Evolutionary conservation across 1,284 basidiomycete species (phyloP).

Genomic region (Tilletia walkeri): DNA sequence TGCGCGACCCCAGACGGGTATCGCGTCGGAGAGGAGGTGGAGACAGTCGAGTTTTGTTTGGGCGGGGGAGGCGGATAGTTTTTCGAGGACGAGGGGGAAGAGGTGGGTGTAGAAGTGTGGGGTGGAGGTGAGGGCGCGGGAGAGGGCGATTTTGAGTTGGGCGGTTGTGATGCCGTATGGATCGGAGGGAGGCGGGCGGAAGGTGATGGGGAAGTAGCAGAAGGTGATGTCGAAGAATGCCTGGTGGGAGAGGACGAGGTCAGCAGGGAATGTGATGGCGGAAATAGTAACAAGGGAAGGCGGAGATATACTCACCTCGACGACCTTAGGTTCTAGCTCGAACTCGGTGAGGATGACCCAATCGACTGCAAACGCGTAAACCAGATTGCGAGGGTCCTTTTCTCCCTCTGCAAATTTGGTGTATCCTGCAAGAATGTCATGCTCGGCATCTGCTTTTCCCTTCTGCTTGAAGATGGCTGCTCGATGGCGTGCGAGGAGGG

Average conservation of each 20-base stretch:
- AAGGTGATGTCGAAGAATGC: conserved; percentile 91
- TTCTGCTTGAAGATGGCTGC: conserved; percentile 31
- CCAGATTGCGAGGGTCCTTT: conserved; percentile 93
- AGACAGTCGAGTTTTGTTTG: conserved; percentile 66
- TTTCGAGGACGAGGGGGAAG: conserved; percentile 86
- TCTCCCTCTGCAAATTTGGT: conserved; percentile 81
- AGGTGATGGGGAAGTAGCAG: conserved; percentile 98
- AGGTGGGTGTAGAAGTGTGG: conserved; percentile 80
- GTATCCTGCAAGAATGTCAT: conserved; percentile 70
- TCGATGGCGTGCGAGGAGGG: conserved; percentile 71
- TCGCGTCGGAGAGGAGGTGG: conserved; percentile 37
- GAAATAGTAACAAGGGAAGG: neutral
- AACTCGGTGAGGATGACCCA: conserved; percentile 84
- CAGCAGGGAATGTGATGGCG: neutral
- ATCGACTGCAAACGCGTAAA: conserved; percentile 83
- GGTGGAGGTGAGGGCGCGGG: conserved; percentile 72
- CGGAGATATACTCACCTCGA: conserved; percentile 53
- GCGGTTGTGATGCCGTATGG: conserved; percentile 89
- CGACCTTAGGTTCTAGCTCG: conserved; percentile 67
- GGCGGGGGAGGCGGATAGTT: conserved; percentile 79
- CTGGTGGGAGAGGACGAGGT: conserved; percentile 57
- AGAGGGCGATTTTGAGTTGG: conserved; percentile 74
- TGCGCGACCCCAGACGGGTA: conserved; percentile 51
- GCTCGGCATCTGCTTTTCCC: conserved; percentile 3
- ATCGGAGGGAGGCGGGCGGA: conserved; percentile 88